Percentiles rank a stretch among this genome's conserved stretches.
phyloP scores from a whole-genome alignment of 352 stramenopile species.

The Labyrinthula sp. region DNA sequence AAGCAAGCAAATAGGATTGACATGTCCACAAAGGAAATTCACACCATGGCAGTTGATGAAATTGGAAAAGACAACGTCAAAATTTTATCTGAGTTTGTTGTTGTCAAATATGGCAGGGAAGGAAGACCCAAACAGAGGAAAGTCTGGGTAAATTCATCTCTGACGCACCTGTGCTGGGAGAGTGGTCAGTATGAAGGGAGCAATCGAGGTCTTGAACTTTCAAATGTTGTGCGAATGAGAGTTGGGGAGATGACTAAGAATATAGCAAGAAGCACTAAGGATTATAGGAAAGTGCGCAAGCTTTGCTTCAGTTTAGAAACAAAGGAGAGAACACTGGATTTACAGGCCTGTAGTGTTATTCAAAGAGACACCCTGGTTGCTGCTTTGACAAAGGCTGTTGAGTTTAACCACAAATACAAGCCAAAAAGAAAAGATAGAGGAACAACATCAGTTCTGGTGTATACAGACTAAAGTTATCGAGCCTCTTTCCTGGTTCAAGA shows the following conservation, averaged over 20 bases:
- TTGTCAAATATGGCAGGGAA: constrained; percentile 28
- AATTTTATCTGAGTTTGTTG: constrained; percentile 20
- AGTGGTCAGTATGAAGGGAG: constrained; percentile 27
- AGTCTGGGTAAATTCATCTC: constrained; percentile 25
- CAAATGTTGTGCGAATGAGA: constrained; percentile 23
- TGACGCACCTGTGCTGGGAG: constrained; percentile 28
- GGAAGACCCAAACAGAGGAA: constrained; percentile 26
- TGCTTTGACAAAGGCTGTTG: constrained; percentile 23
- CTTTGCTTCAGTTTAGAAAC: constrained; percentile 26
- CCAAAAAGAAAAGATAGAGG: constrained; percentile 22
- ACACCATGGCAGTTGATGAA: constrained; percentile 21
- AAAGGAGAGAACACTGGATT: constrained; percentile 16
- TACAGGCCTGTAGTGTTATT: constrained; percentile 27
- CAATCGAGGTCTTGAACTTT: constrained; percentile 18
- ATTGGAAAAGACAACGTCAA: constrained; percentile 29
- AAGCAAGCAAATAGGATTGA: too few species aligned
- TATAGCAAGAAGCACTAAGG: constrained; percentile 22
- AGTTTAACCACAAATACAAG: constrained; percentile 29
- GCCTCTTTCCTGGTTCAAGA: too few species aligned
- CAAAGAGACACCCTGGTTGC: constrained; percentile 22
- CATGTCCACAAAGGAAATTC: too few species aligned
- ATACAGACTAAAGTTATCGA: too few species aligned
- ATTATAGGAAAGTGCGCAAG: constrained; percentile 16
- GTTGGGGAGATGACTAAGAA: constrained; percentile 26
- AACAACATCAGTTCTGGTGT: constrained; percentile 19